phyloP scores from a whole-genome alignment of 2,329 filamentous ascomycete species.

The Corniculantispora saksenae region DNA sequence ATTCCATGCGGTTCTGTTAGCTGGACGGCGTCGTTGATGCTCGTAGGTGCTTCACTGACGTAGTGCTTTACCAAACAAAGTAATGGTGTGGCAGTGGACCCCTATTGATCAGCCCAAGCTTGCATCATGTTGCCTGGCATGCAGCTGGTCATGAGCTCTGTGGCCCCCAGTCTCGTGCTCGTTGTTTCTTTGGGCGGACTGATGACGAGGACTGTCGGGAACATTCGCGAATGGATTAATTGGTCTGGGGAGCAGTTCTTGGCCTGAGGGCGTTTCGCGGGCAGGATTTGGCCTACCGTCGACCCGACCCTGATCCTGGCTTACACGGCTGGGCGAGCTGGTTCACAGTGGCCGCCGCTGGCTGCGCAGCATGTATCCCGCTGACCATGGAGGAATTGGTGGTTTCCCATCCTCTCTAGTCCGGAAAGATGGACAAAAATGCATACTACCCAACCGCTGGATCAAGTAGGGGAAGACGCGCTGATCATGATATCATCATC shows the following conservation, averaged over 20 bases:
- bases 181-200: not conserved
- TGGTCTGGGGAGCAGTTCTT: not conserved
- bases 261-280: not conserved
- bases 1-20: not conserved
- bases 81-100: not conserved
- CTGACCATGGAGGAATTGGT: not conserved
- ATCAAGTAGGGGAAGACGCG: not conserved
- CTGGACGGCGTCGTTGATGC: not conserved
- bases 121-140: not conserved
- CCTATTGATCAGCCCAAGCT: not conserved
- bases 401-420: not conserved
- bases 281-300: not conserved
- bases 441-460: not conserved
- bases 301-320: not conserved
- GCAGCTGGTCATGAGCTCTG: not conserved
- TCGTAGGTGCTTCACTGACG: not conserved
- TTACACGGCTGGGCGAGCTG: not conserved
- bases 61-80: not conserved
- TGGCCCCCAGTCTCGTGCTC: not conserved
- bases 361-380: not conserved
- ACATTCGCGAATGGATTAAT: not conserved
- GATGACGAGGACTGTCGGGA: not conserved
- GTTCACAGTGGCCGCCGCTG: not conserved
- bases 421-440: not conserved
- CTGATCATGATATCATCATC: conserved; percentile 11